A percentile compares a stretch with the other conserved stretches of the same genome.
phyloP scores from a whole-genome alignment of 2,329 filamentous ascomycete genomes.

The Neonectria sp. region DNA sequence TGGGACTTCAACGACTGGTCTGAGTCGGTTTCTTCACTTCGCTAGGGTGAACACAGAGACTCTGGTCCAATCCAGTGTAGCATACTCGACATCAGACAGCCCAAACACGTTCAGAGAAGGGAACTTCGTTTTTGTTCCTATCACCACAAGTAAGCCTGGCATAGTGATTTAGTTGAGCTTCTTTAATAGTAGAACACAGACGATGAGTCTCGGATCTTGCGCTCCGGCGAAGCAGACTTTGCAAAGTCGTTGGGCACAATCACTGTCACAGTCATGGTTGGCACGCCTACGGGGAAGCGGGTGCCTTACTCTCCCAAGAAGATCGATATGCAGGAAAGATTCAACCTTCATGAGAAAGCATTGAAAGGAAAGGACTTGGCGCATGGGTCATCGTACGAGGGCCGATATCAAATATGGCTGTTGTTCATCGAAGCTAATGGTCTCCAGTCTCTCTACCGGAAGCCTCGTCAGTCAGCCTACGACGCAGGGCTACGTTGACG shows the following conservation, averaged over 20 bases:
- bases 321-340: neutral
- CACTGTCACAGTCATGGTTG: neutral
- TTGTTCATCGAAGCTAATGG: neutral
- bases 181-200: constrained; percentile 1
- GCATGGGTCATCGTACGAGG: constrained; percentile 40
- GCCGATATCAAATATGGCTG: neutral
- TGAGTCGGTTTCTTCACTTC: neutral
- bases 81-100: neutral
- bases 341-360: constrained; percentile 39
- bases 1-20: constrained; percentile 1
- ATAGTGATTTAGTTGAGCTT: accelerated
- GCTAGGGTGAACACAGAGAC: neutral
- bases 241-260: constrained; percentile 38
- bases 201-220: neutral
- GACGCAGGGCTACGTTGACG: accelerated
- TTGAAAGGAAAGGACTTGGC: constrained; percentile 47
- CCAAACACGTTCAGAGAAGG: neutral
- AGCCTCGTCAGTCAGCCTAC: neutral
- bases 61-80: neutral
- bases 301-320: accelerated
- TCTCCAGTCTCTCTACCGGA: neutral
- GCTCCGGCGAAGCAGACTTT: constrained; percentile 4
- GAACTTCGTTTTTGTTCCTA: constrained; percentile 35
- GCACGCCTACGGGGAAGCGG: neutral
- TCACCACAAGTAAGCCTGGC: constrained; percentile 24